Percentiles rank a stretch among this genome's conserved stretches.
phyloP scores from a whole-genome alignment of 768 basidiomycete species.

The Russula abietina region DNA sequence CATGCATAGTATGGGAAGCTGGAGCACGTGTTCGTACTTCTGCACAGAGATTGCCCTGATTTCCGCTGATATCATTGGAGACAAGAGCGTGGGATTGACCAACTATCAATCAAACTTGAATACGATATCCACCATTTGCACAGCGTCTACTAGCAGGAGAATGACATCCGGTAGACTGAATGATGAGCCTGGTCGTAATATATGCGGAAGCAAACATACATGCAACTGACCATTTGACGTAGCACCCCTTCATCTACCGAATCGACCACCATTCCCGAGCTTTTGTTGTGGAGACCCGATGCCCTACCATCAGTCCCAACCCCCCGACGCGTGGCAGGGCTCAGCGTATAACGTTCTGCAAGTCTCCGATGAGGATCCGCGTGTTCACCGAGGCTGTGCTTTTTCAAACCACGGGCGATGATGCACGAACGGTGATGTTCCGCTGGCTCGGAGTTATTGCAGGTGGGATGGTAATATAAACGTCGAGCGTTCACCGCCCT shows the following conservation, averaged over 20 bases:
- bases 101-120: not conserved
- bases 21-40: too few species aligned
- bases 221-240: slow-evolving; percentile 64
- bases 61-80: too few species aligned
- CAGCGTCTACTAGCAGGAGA: not conserved
- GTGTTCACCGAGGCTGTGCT: slow-evolving; percentile 65
- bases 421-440: slow-evolving; percentile 56
- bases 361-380: slow-evolving; percentile 70
- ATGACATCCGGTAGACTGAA: too few species aligned
- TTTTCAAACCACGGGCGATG: slow-evolving; percentile 51
- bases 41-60: too few species aligned
- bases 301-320: slow-evolving; percentile 46
- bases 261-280: slow-evolving; percentile 70
- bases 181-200: too few species aligned
- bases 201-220: slow-evolving; percentile 33
- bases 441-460: slow-evolving; percentile 50
- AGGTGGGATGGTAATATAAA: slow-evolving; percentile 64
- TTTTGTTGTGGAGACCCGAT: too few species aligned
- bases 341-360: slow-evolving; percentile 73
- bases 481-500: slow-evolving; percentile 74
- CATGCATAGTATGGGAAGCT: too few species aligned
- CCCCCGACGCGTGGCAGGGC: slow-evolving; percentile 26
- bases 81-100: not conserved
- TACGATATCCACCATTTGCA: not conserved
- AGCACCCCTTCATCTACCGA: slow-evolving; percentile 72